These are phyloP conservation scores for Ramaria rubella DNA, from an alignment of 768 basidiomycete genomes.

Conservation along the genomic window DNA sequence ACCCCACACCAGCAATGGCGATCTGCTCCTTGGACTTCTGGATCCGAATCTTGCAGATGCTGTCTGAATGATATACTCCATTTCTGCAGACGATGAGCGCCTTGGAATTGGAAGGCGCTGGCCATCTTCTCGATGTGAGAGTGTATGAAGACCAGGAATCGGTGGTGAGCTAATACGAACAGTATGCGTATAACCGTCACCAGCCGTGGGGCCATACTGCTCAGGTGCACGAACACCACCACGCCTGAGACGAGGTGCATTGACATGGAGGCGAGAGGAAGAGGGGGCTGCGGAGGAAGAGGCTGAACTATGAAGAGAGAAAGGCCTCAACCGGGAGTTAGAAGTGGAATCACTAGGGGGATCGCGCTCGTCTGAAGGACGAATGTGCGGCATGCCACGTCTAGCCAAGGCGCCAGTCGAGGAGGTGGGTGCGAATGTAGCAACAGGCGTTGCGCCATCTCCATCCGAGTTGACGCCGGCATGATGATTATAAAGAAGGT, in stretches of 20 bases:
- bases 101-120: conserved; percentile 3
- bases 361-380: conserved; percentile 8
- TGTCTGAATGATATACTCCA: conserved; percentile 4
- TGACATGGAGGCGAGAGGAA: conserved; percentile 1
- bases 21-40: not conserved
- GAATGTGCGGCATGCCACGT: not conserved
- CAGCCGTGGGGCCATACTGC: not conserved
- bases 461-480: not conserved
- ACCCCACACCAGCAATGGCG: not conserved
- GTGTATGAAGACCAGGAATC: not conserved
- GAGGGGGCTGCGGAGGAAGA: not conserved
- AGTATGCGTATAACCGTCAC: conserved; percentile 5
- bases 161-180: conserved; percentile 8
- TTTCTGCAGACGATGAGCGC: conserved; percentile 4
- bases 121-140: not conserved
- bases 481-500: conserved; percentile 7
- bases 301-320: not conserved
- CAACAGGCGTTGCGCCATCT: conserved; percentile 1
- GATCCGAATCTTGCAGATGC: conserved; percentile 3
- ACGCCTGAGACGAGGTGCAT: conserved; percentile 46
- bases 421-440: not conserved
- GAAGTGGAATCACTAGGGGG: not conserved
- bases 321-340: not conserved
- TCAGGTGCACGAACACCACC: conserved; percentile 65
- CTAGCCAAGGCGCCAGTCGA: not conserved